Percentiles rank a stretch among this genome's conserved stretches.
Conservation (phyloP, 2,329 filamentous ascomycete genomes). For the Fusarium sp. region DNA sequence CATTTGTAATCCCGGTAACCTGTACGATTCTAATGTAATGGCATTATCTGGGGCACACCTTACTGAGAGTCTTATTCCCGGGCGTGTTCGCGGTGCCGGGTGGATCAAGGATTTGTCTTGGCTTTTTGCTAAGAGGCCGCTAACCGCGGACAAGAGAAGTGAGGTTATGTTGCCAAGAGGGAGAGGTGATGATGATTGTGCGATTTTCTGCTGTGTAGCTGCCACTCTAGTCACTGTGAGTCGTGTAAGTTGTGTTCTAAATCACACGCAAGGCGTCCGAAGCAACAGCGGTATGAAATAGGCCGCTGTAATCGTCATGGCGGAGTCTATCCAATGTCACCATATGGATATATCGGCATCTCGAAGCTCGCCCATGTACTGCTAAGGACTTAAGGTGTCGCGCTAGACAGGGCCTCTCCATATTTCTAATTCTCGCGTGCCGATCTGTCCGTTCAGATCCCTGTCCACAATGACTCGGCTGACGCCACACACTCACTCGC, state of each 20-base stretch:
- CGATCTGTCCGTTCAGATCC: slow-evolving; percentile 40
- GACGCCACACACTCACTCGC: slow-evolving; percentile 24
- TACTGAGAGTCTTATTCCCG: slow-evolving; percentile 41
- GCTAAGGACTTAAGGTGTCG: slow-evolving; percentile 25
- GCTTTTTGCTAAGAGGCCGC: slow-evolving; percentile 14
- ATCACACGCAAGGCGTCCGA: background rate
- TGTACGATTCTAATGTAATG: background rate
- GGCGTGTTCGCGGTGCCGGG: slow-evolving; percentile 40
- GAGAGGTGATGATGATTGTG: background rate
- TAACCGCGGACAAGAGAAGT: slow-evolving; percentile 10
- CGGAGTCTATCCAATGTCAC: slow-evolving; percentile 10
- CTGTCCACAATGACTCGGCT: slow-evolving; percentile 32
- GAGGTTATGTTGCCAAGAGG: background rate
- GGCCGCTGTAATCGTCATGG: slow-evolving; percentile 33
- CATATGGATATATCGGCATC: slow-evolving; percentile 44
- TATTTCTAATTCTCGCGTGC: slow-evolving; percentile 41
- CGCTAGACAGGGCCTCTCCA: slow-evolving; percentile 39
- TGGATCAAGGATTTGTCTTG: slow-evolving; percentile 32
- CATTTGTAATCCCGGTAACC: too few species aligned
- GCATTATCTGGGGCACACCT: slow-evolving; percentile 37
- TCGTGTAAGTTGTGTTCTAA: background rate
- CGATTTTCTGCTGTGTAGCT: background rate
- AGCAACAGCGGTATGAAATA: background rate
- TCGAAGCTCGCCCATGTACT: slow-evolving; percentile 7
- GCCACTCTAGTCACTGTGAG: background rate